phyloP scores from a whole-genome alignment of 192 early-diverging fungal species.

The Umbelopsis sp. region DNA sequence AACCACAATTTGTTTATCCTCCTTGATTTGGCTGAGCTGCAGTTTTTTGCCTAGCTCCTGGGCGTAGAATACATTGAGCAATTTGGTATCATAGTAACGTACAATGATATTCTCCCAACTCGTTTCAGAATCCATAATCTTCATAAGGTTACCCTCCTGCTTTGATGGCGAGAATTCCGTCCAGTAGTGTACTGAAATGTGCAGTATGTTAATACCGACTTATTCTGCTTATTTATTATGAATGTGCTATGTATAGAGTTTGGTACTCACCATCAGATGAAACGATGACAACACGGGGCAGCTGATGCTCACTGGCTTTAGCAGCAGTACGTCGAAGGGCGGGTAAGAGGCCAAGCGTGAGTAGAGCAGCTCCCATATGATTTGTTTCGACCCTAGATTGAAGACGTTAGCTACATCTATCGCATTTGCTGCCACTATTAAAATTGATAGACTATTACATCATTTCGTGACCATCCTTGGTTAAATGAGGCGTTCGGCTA shows the following conservation, averaged over 20 bases:
- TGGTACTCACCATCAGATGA: conserved; percentile 26
- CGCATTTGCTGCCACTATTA: background rate
- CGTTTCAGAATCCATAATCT: conserved; percentile 17
- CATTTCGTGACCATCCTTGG: conserved; percentile 25
- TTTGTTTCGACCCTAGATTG: conserved; percentile 21
- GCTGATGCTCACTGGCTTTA: background rate
- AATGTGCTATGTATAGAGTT: too few relatives aligned
- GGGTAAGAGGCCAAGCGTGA: conserved; percentile 28
- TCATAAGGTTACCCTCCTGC: conserved; percentile 21
- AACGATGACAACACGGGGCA: conserved; percentile 28
- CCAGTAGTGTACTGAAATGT: conserved; percentile 25
- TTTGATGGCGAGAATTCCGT: conserved; percentile 5
- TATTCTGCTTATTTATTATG: too few relatives aligned
- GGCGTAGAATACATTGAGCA: conserved; percentile 30
- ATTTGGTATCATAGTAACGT: conserved; percentile 24
- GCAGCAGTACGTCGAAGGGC: conserved; percentile 25
- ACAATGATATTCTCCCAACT: background rate
- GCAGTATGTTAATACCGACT: background rate
- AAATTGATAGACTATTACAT: conserved; percentile 21
- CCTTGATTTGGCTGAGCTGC: background rate
- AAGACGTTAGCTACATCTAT: background rate
- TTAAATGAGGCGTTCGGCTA: background rate
- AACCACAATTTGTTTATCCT: conserved; percentile 28
- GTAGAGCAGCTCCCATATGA: conserved; percentile 25
- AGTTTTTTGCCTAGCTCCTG: conserved; percentile 21